Base-by-base conservation (phyloP, 495 filamentous ascomycete species). In the Hypoxylon intermedium region DNA sequence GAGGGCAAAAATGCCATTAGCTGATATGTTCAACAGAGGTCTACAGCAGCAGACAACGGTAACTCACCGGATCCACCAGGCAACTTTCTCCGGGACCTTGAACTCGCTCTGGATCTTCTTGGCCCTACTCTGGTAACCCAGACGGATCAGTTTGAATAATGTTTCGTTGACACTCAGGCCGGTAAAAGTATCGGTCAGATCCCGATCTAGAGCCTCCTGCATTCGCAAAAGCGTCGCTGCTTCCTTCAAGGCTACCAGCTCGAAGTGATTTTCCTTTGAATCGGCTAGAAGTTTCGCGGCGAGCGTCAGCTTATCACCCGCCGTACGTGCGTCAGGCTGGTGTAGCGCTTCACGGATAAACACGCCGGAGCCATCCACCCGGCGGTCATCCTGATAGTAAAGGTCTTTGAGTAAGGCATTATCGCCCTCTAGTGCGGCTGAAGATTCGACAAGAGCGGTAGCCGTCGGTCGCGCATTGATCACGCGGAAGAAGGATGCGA, bases 381-480 rank as follows among this genome's bases (percentile, higher is more conserved):
- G 88, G 5, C 93, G 89, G 72, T 98, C 94, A 66, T 98, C 95
- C 76, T 98, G 94, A 67, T 98, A 98, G 75, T 93, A 98, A 19
- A 98, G 81, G 71, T 98, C 94, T 68, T 97, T 98, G 9, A 97
- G 83, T 7, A 98, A 72, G 15, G 95, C 89, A 2, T 80, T 82
- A 65, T 97, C 94, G 44, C 91, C 86, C 18, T 82, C 82, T 5
- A 74, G 30, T 16, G 71, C 66, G 1, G 94, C 93, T 0, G 86
- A 87, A 1, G 91, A 84, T 69, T 98, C 94, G 24, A 98, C 89
- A 12, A 98, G 82, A 0, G 94, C 91, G 2, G 90, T 92, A 16
- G 94, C 94, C 45, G 89, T 83, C 0, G 95, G 93, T 5, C 93
- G 87, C 58, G 79, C 85, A 71, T 90, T 96, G 72, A 98, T 91